These are phyloP conservation scores for Liriodendron chinense DNA, from an alignment of 164 flowering plant species.

Conservation along the genomic window DNA sequence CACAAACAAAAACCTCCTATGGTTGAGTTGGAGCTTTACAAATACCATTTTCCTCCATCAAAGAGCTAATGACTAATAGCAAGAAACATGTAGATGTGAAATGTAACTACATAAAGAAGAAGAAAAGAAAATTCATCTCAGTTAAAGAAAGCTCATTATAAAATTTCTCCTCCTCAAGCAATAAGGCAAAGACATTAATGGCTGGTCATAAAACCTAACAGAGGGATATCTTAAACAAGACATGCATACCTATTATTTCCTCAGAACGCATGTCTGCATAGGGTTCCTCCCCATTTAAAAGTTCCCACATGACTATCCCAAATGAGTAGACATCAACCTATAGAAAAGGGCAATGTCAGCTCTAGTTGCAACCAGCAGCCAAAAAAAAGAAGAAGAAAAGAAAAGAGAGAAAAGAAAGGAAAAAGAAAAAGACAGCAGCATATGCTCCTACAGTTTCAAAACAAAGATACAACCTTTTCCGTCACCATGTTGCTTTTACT, in stretches of 20 bases:
- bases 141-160: too few species aligned
- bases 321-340: slow-evolving; percentile 61
- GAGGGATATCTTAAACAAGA: neutral
- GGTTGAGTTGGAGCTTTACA: too few species aligned
- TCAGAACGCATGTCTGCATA: slow-evolving; percentile 36
- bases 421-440: neutral
- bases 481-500: slow-evolving; percentile 29
- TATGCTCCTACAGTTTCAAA: neutral
- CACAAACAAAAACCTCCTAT: too few species aligned
- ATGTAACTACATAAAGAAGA: too few species aligned
- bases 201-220: too few species aligned
- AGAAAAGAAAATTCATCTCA: too few species aligned
- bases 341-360: neutral
- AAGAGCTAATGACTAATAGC: too few species aligned
- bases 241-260: slow-evolving; percentile 35
- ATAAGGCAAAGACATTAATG: too few species aligned
- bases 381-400: neutral
- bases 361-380: neutral
- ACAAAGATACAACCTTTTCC: slow-evolving; percentile 37
- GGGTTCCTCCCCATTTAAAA: slow-evolving; percentile 49
- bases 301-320: slow-evolving; percentile 61
- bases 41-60: too few species aligned
- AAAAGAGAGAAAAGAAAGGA: neutral
- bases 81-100: too few species aligned
- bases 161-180: too few species aligned